Conservation (phyloP, 2,329 filamentous ascomycete species). For the Rutstroemia sp. region DNA sequence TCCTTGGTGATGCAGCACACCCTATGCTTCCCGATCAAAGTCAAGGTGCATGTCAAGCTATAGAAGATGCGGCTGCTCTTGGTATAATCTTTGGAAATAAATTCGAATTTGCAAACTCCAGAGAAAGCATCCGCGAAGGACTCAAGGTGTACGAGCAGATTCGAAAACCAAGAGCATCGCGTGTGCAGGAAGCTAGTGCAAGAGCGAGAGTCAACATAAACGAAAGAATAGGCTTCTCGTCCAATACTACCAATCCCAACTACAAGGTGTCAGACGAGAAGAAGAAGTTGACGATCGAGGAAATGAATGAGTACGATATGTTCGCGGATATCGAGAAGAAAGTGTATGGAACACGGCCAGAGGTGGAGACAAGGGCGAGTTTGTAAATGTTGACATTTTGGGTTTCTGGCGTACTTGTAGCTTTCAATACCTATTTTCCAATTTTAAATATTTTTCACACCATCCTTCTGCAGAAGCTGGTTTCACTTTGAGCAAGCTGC, state of each 20-base stretch:
- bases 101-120: constrained; percentile 6
- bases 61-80: constrained; percentile 33
- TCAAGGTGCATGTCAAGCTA: constrained; percentile 47
- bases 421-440: neutral
- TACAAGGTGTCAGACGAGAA: constrained; percentile 55
- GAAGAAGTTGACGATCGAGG: constrained; percentile 56
- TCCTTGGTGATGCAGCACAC: constrained; percentile 60
- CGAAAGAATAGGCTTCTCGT: constrained; percentile 38
- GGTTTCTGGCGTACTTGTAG: neutral
- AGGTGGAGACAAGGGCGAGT: constrained; percentile 4
- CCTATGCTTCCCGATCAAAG: constrained; percentile 64
- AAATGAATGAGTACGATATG: constrained; percentile 61
- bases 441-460: neutral
- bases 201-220: constrained; percentile 54
- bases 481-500: too few relatives aligned
- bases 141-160: constrained; percentile 39
- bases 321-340: constrained; percentile 41
- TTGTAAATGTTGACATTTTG: neutral
- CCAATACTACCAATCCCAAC: constrained; percentile 31
- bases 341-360: neutral
- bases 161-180: constrained; percentile 44
- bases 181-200: constrained; percentile 48
- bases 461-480: too few relatives aligned
- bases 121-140: constrained; percentile 33
- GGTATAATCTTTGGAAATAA: constrained; percentile 27